Evolutionary conservation across 78 protist species (phyloP).

Genomic region (Planoprotostelium fungivorum): DNA sequence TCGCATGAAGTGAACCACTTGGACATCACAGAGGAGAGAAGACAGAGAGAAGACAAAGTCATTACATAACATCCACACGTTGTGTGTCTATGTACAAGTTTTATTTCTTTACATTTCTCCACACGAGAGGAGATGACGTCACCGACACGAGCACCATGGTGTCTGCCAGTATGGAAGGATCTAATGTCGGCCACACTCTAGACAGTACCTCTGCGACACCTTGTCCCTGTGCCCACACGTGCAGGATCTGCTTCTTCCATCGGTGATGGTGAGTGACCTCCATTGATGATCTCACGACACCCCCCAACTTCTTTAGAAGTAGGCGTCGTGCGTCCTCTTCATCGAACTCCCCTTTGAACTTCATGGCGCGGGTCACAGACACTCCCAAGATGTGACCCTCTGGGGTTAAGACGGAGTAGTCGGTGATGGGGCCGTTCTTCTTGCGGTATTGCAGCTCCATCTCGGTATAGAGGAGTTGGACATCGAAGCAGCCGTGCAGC

Average conservation of each 20-base stretch:
- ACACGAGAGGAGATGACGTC: background rate
- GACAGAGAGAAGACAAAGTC: too few relatives aligned
- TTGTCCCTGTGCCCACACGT: background rate
- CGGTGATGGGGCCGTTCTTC: slow-evolving; percentile 53
- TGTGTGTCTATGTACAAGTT: too few relatives aligned
- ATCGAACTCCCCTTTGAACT: background rate
- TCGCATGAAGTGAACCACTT: too few relatives aligned
- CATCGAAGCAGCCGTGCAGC: slow-evolving; percentile 31
- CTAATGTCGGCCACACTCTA: background rate
- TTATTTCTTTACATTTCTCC: too few relatives aligned
- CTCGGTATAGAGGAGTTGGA: slow-evolving; percentile 42
- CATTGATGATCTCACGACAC: background rate
- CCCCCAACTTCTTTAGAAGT: background rate
- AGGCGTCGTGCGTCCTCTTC: background rate
- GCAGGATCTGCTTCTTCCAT: background rate
- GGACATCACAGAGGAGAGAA: too few relatives aligned
- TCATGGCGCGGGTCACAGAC: slow-evolving; percentile 24
- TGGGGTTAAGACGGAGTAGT: slow-evolving; percentile 39
- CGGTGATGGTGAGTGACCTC: background rate
- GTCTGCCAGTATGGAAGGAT: background rate
- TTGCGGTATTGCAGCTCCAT: slow-evolving; percentile 46
- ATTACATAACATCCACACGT: too few relatives aligned
- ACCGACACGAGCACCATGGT: background rate
- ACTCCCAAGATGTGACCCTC: slow-evolving; percentile 40
- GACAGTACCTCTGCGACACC: background rate